A percentile compares a stretch with the other conserved stretches of the same genome.
These are phyloP conservation scores for Exophiala sp. DNA, from an alignment of 2,329 filamentous ascomycete species.

Conservation along the genomic window DNA sequence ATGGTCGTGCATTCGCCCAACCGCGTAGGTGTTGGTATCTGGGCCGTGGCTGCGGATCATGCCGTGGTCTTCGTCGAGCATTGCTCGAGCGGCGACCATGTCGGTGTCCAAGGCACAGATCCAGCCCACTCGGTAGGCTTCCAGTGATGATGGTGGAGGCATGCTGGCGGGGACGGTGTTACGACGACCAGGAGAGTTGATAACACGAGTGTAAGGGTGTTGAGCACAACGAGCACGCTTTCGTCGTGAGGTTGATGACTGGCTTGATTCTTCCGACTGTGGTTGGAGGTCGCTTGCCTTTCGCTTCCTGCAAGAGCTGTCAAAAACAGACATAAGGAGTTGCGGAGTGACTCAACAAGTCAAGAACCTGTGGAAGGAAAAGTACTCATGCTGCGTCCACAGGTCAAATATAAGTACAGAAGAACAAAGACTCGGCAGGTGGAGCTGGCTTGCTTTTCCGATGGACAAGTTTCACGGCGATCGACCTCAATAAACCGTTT, in stretches of 20 bases:
- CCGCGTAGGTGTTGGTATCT: neutral
- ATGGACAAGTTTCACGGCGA: too few species aligned
- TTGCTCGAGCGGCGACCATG: neutral
- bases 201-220: neutral
- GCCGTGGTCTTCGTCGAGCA: slow-evolving; percentile 1
- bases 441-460: too few species aligned
- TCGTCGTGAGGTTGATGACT: neutral
- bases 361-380: neutral
- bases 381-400: neutral
- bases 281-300: neutral
- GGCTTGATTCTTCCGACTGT: neutral
- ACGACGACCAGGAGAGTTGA: neutral
- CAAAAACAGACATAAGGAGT: neutral
- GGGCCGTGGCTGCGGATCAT: slow-evolving; percentile 1
- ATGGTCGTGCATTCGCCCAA: neutral
- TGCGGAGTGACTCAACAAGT: neutral
- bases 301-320: neutral
- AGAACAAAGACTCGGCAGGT: too few species aligned
- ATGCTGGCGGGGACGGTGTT: neutral
- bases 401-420: too few species aligned
- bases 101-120: neutral
- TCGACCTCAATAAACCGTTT: too few species aligned
- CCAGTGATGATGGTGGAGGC: neutral
- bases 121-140: neutral
- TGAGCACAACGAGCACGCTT: too few species aligned